A percentile compares a stretch with the other conserved stretches of the same genome.
Conservation (phyloP, 2,329 filamentous ascomycete species). For the Talaromyces verruculosus region DNA sequence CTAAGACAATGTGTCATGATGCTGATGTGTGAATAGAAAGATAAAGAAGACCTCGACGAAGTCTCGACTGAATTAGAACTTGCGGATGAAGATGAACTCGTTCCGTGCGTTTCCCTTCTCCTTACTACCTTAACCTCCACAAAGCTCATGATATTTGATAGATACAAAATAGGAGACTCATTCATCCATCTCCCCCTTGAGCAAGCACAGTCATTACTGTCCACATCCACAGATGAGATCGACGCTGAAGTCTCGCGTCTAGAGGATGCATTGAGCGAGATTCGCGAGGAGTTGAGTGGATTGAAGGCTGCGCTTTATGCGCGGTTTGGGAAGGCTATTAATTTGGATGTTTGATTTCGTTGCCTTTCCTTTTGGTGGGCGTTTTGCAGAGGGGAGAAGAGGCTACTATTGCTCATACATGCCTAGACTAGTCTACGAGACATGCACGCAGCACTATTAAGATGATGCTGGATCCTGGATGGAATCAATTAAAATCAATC, state of each 20-base stretch:
- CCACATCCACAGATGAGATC: conserved; percentile 67
- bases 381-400: neutral
- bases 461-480: neutral
- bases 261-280: conserved; percentile 71
- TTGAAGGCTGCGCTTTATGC: conserved; percentile 93
- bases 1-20: neutral
- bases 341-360: conserved; percentile 73
- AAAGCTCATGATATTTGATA: conserved; percentile 41
- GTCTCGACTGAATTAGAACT: conserved; percentile 88
- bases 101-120: conserved; percentile 63
- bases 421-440: neutral
- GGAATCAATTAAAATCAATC: neutral
- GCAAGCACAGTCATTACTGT: conserved; percentile 83
- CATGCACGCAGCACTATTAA: neutral
- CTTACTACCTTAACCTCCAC: neutral
- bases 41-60: conserved; percentile 97
- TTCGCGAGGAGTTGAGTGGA: conserved; percentile 83
- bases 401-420: neutral
- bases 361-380: neutral
- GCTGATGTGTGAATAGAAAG: conserved; percentile 65
- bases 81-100: conserved; percentile 88
- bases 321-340: conserved; percentile 94
- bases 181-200: conserved; percentile 84
- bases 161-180: conserved; percentile 94
- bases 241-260: conserved; percentile 73